These are phyloP conservation scores for Taxillus chinensis DNA, from an alignment of 164 flowering plant species.

Conservation along the genomic window DNA sequence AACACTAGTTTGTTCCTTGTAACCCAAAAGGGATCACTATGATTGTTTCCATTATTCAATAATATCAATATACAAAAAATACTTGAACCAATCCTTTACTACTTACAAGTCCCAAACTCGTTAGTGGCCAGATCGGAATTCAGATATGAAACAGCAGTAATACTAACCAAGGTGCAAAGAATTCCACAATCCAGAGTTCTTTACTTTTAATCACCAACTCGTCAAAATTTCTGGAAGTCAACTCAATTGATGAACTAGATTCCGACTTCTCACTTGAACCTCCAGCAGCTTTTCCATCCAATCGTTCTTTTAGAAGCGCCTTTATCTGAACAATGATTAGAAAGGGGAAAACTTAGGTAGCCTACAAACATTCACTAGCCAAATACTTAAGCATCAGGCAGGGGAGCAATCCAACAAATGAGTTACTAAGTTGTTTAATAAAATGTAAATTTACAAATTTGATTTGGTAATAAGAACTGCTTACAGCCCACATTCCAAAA, in stretches of 20 bases:
- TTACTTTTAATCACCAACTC: conserved; percentile 79
- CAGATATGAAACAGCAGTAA: background rate
- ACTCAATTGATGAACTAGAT: conserved; percentile 66
- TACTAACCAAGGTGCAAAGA: conserved; percentile 95
- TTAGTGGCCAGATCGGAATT: no score
- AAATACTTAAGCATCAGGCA: background rate
- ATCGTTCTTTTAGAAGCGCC: conserved; percentile 68
- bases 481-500: no score
- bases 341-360: background rate
- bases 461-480: no score
- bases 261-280: conserved; percentile 64
- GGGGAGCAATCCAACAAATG: no score
- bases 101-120: no score
- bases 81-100: no score
- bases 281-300: conserved; percentile 64
- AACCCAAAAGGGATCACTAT: no score
- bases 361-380: background rate
- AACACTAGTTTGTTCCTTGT: no score
- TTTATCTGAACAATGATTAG: conserved; percentile 43
- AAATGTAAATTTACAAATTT: no score
- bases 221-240: conserved; percentile 78
- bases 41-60: no score
- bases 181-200: conserved; percentile 96
- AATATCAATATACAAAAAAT: no score
- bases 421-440: no score